Percentiles rank a stretch among this genome's conserved stretches.
These are phyloP conservation scores for Gelatoporia subvermispora DNA, from an alignment of 768 basidiomycete species.

Conservation along the genomic window DNA sequence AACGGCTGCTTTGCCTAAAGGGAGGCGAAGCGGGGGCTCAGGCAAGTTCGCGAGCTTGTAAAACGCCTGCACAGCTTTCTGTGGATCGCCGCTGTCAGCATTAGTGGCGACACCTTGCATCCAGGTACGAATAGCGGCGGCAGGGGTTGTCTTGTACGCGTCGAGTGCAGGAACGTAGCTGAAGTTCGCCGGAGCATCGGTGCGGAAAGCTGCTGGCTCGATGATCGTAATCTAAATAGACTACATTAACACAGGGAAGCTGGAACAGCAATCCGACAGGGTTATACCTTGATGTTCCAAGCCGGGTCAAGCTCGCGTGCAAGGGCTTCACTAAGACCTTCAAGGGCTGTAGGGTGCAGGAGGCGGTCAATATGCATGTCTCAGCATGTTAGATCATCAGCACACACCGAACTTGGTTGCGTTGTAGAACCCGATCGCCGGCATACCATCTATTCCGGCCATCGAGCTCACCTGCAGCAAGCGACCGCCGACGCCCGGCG, in stretches of 20 bases:
- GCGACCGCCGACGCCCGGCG: constrained; percentile 12
- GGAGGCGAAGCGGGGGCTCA: constrained; percentile 13
- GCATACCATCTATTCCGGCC: constrained; percentile 29
- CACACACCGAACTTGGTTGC: constrained; percentile 33
- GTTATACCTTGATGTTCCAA: constrained; percentile 20
- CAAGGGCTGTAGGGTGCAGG: constrained; percentile 3
- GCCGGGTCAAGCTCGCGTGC: constrained; percentile 14
- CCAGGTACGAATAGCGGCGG: constrained; percentile 4
- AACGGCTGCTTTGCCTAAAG: constrained; percentile 13
- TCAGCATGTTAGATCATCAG: neutral
- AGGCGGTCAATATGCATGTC: neutral
- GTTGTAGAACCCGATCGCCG: constrained; percentile 27
- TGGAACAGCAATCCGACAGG: constrained; percentile 10
- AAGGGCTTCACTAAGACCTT: constrained; percentile 18
- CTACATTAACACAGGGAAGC: no score
- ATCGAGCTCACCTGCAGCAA: constrained; percentile 29
- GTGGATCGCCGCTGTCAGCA: constrained; percentile 11
- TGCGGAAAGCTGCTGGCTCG: constrained; percentile 18
- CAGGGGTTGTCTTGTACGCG: constrained; percentile 4
- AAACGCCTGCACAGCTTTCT: constrained; percentile 11
- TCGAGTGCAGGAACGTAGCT: constrained; percentile 4
- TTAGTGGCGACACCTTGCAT: neutral
- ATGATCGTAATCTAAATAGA: constrained; percentile 12
- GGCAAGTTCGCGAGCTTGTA: no score
- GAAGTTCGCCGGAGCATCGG: constrained; percentile 12